Conservation (phyloP, 2,329 filamentous ascomycete species). For the Alternaria triticina region DNA sequence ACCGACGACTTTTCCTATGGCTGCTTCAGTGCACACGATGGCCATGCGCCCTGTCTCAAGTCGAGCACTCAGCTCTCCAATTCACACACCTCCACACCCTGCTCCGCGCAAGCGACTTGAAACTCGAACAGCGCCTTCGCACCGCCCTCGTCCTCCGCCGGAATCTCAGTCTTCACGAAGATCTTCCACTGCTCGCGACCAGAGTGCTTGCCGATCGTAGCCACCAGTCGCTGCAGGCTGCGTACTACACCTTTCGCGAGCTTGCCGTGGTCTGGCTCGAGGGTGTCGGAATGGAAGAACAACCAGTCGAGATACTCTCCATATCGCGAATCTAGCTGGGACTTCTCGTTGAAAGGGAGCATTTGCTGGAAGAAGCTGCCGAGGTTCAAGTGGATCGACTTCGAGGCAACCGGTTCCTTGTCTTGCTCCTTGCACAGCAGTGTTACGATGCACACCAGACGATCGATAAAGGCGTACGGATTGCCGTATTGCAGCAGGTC, state of each 20-base stretch:
- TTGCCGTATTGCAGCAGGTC: background rate
- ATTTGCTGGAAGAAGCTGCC: slow-evolving; percentile 12
- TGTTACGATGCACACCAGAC: slow-evolving; percentile 5
- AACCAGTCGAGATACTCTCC: slow-evolving; percentile 6
- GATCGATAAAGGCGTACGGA: slow-evolving; percentile 4
- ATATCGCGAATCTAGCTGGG: background rate
- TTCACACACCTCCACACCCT: background rate
- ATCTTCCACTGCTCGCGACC: slow-evolving; percentile 7
- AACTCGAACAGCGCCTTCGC: background rate
- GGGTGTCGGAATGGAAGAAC: background rate
- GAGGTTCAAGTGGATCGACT: slow-evolving; percentile 9
- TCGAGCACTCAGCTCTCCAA: background rate
- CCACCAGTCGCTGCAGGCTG: slow-evolving; percentile 3
- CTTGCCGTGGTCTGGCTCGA: slow-evolving; percentile 2
- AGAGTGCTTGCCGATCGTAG: background rate
- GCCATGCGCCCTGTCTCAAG: background rate
- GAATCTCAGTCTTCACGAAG: background rate
- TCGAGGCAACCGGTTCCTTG: background rate
- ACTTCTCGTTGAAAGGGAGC: slow-evolving; percentile 17
- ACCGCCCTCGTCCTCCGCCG: slow-evolving; percentile 1
- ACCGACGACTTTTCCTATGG: background rate
- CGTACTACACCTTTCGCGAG: background rate
- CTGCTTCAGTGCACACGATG: background rate
- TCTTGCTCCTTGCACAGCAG: slow-evolving; percentile 15
- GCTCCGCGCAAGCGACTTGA: background rate